Evolutionary conservation across 2,329 filamentous ascomycete species (phyloP).

Genomic region (Sporothrix brunneoviolacea): DNA sequence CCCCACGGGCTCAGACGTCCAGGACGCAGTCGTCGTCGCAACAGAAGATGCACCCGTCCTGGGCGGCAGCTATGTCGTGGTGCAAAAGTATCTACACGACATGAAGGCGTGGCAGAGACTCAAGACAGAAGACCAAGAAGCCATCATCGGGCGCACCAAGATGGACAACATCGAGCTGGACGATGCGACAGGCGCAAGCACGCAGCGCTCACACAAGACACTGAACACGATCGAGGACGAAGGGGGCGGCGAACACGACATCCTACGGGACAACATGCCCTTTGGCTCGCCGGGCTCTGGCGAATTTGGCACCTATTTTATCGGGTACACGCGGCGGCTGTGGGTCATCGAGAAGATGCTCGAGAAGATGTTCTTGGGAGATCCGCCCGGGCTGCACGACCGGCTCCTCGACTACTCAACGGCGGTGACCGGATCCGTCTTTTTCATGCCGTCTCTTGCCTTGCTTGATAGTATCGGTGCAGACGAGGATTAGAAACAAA

Average conservation of each 20-base stretch:
- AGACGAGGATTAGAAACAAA: no score
- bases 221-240: conserved; percentile 48
- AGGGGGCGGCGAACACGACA: conserved; percentile 42
- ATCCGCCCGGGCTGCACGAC: conserved; percentile 48
- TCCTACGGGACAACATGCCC: conserved; percentile 55
- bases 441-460: conserved; percentile 44
- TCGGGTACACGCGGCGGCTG: conserved; percentile 44
- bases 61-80: conserved; percentile 52
- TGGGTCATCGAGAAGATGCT: conserved; percentile 56
- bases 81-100: conserved; percentile 54
- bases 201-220: conserved; percentile 48
- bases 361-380: conserved; percentile 49
- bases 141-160: conserved; percentile 51
- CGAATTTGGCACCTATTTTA: conserved; percentile 53
- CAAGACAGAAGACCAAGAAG: conserved; percentile 45
- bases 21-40: conserved; percentile 36
- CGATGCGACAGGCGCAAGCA: conserved; percentile 31
- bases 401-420: conserved; percentile 48
- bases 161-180: conserved; percentile 51
- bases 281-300: conserved; percentile 46
- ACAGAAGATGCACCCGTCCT: conserved; percentile 29
- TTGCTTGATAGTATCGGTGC: no score
- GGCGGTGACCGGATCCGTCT: conserved; percentile 44
- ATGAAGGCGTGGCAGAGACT: conserved; percentile 40
- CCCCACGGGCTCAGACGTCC: conserved; percentile 40